Base-by-base conservation (phyloP, 1,284 basidiomycete genomes). In the Puccinia coronata region DNA sequence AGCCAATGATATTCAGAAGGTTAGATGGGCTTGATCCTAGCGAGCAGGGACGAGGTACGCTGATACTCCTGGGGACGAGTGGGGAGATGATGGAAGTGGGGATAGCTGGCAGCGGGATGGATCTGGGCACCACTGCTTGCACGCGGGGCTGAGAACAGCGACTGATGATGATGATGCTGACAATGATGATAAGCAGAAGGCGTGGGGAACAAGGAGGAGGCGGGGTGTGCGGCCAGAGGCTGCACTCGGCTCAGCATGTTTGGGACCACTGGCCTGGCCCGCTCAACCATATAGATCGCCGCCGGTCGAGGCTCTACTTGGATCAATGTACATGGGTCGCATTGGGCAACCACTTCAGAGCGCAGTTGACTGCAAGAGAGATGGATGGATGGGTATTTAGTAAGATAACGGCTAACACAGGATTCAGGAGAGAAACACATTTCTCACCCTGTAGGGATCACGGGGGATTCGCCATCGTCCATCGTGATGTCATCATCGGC, bases 261-360 rank as follows among this genome's bases (percentile, higher is more conserved):
- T 20, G 36, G 61, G n/a, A 23, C 43, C 9, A 25, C 9, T 8
- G 51, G 67, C 39, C 23, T 47, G 28, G 36, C 57, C 11, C 71
- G 61, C 39, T 51, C 36, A 28, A 67, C 23, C 43, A 51, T 43
- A 43, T 76, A 76, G 43, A 61, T 18, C 43, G 73, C 55, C 23
- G 63, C 28, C 31, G 43, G 57, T 47, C 47, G n/a, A 4, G 75
- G 75, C 28, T 78, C 75, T 2, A 63, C 39, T 55, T 69, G 75
- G 31, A 78, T 65, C 31, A 65, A 78, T 16, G 76, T 65, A 39
- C 76, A 51, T 25, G 76, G 76, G 39, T 78, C 76, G 39, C 76
- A 78, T 51, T 67, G 49, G n/a, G 65, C 76, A 34, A 78, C 47
- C 23, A 36, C 63, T 53, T 78, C 76, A 18, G 76, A 78, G 12